These are phyloP conservation scores for Cyclotella kingstonii DNA, from an alignment of 108 stramenopile species.

Conservation along the genomic window DNA sequence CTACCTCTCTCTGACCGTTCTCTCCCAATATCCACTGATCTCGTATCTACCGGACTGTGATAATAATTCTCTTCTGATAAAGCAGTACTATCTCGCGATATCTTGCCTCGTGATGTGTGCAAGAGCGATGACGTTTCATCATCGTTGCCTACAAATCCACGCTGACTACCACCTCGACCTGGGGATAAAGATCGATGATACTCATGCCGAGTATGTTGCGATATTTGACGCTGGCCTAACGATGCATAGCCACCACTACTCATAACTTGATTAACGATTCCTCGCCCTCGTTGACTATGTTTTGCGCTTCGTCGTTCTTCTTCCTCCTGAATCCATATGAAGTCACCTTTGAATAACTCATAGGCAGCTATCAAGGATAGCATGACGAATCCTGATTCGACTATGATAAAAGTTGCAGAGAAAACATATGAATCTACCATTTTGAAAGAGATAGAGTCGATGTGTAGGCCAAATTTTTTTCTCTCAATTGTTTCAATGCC, in stretches of 20 bases:
- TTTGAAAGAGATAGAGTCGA: too few relatives aligned
- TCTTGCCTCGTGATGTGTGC: not conserved
- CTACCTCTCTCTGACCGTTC: constrained; percentile 33
- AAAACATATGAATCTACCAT: constrained; percentile 23
- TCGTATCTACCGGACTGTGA: constrained; percentile 26
- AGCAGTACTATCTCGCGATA: constrained; percentile 1
- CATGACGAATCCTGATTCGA: constrained; percentile 33
- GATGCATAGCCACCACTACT: constrained; percentile 9
- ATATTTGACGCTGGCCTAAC: constrained; percentile 8
- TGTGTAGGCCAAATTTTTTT: too few relatives aligned
- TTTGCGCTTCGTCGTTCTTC: constrained; percentile 19
- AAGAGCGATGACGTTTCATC: constrained; percentile 16
- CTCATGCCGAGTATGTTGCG: not conserved
- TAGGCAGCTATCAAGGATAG: constrained; percentile 19
- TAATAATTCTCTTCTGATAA: constrained; percentile 18
- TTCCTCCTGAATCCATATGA: constrained; percentile 23
- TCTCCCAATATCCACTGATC: constrained; percentile 14
- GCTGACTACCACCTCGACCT: constrained; percentile 7
- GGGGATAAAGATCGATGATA: constrained; percentile 31
- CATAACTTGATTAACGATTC: not conserved
- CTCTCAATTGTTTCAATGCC: too few relatives aligned
- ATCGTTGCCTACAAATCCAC: constrained; percentile 1
- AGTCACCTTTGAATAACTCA: constrained; percentile 39
- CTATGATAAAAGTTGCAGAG: constrained; percentile 29
- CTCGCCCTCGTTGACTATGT: constrained; percentile 21